Evolutionary conservation across 345 rosid genomes (phyloP).

Genomic region (Syzygium grande): DNA sequence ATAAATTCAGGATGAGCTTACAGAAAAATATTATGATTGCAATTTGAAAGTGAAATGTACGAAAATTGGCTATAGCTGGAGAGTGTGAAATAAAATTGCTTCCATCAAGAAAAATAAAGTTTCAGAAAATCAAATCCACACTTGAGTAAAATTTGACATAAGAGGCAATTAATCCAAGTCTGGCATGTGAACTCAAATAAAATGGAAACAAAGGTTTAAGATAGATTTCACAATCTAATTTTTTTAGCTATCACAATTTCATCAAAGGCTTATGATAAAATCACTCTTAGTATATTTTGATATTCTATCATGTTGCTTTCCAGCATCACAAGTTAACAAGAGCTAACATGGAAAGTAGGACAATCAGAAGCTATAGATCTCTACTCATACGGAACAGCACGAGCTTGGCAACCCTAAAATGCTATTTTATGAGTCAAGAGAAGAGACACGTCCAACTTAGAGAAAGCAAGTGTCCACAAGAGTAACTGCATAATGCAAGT

Average conservation of each 20-base stretch:
- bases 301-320: neutral
- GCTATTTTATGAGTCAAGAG: neutral
- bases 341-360: neutral
- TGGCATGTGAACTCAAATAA: neutral
- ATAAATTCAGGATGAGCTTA: neutral
- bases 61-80: neutral
- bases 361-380: neutral
- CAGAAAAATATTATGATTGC: neutral
- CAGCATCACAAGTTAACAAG: neutral
- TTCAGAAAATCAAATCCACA: neutral
- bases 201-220: neutral
- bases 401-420: neutral
- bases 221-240: neutral
- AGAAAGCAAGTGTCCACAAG: neutral
- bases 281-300: neutral
- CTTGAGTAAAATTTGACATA: neutral
- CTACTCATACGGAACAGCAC: neutral
- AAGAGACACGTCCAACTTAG: neutral
- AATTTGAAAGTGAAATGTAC: neutral
- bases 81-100: neutral
- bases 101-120: neutral
- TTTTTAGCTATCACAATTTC: neutral
- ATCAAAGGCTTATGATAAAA: neutral
- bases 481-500: neutral
- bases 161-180: neutral